These are phyloP conservation scores for Leucocoprinus sp. DNA, from an alignment of 768 basidiomycete genomes.

Conservation along the genomic window DNA sequence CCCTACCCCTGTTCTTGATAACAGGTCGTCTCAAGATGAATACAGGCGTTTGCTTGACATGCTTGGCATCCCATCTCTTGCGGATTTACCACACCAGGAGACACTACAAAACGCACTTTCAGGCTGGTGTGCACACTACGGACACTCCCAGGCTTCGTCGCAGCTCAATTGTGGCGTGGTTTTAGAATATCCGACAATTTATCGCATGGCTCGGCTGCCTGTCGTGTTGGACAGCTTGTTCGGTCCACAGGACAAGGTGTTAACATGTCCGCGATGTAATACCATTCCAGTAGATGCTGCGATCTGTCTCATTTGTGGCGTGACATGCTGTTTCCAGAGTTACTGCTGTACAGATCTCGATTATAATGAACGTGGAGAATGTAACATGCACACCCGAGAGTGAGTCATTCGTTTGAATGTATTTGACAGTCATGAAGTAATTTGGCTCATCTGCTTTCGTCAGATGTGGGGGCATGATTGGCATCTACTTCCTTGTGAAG, in stretches of 20 bases:
- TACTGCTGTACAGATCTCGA: constrained; percentile 79
- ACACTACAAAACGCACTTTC: constrained; percentile 84
- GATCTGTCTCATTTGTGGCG: constrained; percentile 86
- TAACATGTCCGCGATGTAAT: constrained; percentile 70
- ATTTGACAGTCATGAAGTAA: not conserved
- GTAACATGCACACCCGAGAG: constrained; percentile 94
- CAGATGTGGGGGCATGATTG: constrained; percentile 87
- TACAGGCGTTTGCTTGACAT: constrained; percentile 69
- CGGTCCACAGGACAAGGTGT: constrained; percentile 59
- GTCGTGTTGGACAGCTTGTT: constrained; percentile 78
- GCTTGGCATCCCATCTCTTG: constrained; percentile 73
- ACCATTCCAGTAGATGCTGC: constrained; percentile 81
- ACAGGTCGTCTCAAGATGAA: constrained; percentile 42
- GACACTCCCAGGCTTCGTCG: constrained; percentile 68
- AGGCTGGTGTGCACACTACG: constrained; percentile 87
- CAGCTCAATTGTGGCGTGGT: constrained; percentile 73
- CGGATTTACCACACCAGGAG: constrained; percentile 74
- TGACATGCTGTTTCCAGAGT: constrained; percentile 82
- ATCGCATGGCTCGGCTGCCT: constrained; percentile 79
- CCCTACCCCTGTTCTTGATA: constrained; percentile 34
- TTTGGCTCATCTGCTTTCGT: not conserved
- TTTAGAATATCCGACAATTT: constrained; percentile 76
- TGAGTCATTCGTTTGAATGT: constrained; percentile 33
- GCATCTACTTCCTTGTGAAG: constrained; percentile 87
- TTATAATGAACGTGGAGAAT: constrained; percentile 72